phyloP scores from a whole-genome alignment of 1,284 basidiomycete genomes.

The Neonothopanus nambi region DNA sequence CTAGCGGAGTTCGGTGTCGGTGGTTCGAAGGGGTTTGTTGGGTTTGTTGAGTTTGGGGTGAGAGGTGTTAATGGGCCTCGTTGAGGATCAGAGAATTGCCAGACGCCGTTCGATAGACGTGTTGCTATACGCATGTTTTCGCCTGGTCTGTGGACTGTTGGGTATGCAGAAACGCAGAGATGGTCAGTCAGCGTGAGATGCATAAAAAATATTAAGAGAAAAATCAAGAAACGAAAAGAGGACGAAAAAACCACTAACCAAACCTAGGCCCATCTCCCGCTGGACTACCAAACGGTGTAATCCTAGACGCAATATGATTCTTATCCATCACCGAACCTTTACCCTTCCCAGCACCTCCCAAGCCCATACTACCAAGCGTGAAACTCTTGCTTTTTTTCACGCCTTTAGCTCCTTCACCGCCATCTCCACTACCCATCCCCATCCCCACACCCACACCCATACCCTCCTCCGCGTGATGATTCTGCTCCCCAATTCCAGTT shows the following conservation, averaged over 20 bases:
- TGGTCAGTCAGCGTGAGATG: too few species aligned
- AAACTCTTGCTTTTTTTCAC: too few species aligned
- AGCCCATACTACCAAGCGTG: too few species aligned
- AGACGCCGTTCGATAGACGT: conserved; percentile 11
- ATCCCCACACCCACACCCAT: not conserved
- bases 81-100: conserved; percentile 13
- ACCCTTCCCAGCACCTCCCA: too few species aligned
- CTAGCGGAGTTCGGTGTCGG: too few species aligned
- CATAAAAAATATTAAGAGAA: not conserved
- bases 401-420: too few species aligned
- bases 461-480: not conserved
- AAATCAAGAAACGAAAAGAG: not conserved
- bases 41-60: too few species aligned
- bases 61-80: not conserved
- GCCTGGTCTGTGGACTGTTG: conserved; percentile 16
- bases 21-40: too few species aligned
- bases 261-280: conserved; percentile 1
- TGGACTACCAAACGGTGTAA: conserved; percentile 12
- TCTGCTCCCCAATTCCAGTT: too few species aligned
- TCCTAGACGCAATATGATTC: conserved; percentile 7
- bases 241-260: not conserved
- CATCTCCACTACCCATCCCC: too few species aligned
- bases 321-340: too few species aligned
- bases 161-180: too few species aligned
- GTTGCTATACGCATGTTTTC: conserved; percentile 17